phyloP scores from a whole-genome alignment of 1,284 basidiomycete species.

The Ganoderma multipileum region DNA sequence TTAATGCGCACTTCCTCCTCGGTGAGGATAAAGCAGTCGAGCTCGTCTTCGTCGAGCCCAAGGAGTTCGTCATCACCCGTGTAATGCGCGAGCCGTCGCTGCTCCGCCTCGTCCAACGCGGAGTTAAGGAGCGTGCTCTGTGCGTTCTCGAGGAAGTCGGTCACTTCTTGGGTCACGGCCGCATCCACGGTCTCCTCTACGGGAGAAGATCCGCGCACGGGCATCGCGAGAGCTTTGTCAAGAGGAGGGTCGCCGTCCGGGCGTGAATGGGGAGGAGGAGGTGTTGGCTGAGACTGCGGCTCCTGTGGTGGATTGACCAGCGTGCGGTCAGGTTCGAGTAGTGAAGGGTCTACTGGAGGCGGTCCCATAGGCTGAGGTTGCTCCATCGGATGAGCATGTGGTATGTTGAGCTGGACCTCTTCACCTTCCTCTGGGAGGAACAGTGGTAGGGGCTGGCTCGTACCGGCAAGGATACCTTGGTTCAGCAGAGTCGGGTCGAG shows the following conservation, averaged over 20 bases:
- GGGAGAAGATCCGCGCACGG: constrained; percentile 31
- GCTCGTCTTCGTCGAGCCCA: constrained; percentile 92
- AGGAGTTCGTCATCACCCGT: constrained; percentile 67
- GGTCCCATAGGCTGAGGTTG: constrained; percentile 38
- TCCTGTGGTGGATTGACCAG: constrained; percentile 24
- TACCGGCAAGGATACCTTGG: constrained; percentile 53
- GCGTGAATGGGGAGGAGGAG: too few species aligned
- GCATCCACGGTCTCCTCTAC: constrained; percentile 58
- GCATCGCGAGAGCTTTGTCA: constrained; percentile 25
- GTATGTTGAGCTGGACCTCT: constrained; percentile 36
- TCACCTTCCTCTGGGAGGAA: constrained; percentile 50
- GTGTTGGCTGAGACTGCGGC: constrained; percentile 18
- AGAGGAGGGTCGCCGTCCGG: constrained; percentile 22
- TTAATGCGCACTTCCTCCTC: constrained; percentile 91
- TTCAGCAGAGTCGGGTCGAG: constrained; percentile 55
- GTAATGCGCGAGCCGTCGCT: constrained; percentile 60
- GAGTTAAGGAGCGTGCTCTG: constrained; percentile 62
- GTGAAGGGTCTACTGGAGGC: constrained; percentile 56
- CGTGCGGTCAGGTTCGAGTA: constrained; percentile 45
- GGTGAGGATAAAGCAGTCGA: constrained; percentile 85
- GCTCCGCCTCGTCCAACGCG: constrained; percentile 70
- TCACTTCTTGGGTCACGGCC: constrained; percentile 69
- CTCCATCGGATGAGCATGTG: constrained; percentile 27
- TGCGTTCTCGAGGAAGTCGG: constrained; percentile 62
- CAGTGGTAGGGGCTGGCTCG: constrained; percentile 46